Base-by-base conservation (phyloP, 768 basidiomycete species). In the Mycena belliarum region DNA sequence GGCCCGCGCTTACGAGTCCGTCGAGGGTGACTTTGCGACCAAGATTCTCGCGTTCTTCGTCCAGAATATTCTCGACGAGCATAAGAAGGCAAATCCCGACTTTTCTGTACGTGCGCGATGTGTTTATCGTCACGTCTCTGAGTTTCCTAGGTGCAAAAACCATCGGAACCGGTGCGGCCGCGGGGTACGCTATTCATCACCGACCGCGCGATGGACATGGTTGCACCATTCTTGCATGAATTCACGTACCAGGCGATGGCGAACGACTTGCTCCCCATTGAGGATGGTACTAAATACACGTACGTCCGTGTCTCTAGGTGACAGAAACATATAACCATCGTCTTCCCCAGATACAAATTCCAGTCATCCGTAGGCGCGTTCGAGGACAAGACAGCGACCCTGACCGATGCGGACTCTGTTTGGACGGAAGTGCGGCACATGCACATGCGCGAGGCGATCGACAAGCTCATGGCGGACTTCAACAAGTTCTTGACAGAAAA, bases 191-290 rank as follows among this genome's bases (percentile, higher is more conserved):
- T 98, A 37, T 81, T 98, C 67, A 89, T 99, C 58, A 95, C 95
- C 6, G 97, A 99, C 72, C 87, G 97, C n/a, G 83, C 95, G 4
- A 93, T 99, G 89, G 97, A 99, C 72, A 86, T 87, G 65, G 68
- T 90, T 24, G 89, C 93, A 3, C 97, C 97, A 2, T 83, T 98
- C 59, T 70, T 97, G 33, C 97, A 99, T 70, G 97, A 98, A 68
- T 99, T 99, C 69, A 98, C 96, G 21, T 99, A 98, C 72, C 97
- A 98, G 72, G 96, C 97, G 0, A 99, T 99, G 97, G 90, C 89
- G 47, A 94, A 95, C 65, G 97, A 99, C 71, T 73, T 99, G 20
- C 79, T 99, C 6, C 88, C 88, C 18, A 91, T 99, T 49, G 83
- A 93, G 54, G 86, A 93, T 59, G 96, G 95, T 24, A 80, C 79